phyloP scores from a whole-genome alignment of 768 basidiomycete species.

The Rickenella mellea region DNA sequence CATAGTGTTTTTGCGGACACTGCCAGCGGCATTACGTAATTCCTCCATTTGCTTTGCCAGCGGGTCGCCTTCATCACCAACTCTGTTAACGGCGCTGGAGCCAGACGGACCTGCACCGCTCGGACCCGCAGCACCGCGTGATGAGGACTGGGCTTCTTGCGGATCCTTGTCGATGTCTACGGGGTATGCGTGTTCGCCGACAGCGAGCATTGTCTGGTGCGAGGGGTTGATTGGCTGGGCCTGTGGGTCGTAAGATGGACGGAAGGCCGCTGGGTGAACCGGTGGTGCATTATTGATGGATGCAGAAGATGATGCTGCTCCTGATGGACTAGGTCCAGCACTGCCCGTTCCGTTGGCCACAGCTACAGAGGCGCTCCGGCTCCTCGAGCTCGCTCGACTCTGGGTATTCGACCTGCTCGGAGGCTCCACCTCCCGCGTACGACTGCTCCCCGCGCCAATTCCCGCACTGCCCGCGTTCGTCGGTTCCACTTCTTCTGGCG shows the following conservation, averaged over 20 bases:
- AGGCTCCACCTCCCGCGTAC: too few relatives aligned
- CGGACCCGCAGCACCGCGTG: slow-evolving; percentile 30
- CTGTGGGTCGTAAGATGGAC: slow-evolving; percentile 34
- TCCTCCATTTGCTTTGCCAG: slow-evolving; percentile 59
- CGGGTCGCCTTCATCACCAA: slow-evolving; percentile 43
- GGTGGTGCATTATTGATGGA: slow-evolving; percentile 15
- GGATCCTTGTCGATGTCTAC: slow-evolving; percentile 61
- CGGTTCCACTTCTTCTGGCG: slow-evolving; percentile 37
- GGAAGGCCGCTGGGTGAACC: slow-evolving; percentile 13
- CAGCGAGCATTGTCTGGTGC: slow-evolving; percentile 58
- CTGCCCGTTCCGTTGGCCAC: neutral
- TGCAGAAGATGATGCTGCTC: slow-evolving; percentile 15
- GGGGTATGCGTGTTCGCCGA: slow-evolving; percentile 57
- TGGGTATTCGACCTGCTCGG: neutral
- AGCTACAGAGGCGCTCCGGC: slow-evolving; percentile 6
- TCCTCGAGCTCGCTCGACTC: slow-evolving; percentile 9
- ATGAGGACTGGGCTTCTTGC: slow-evolving; percentile 29
- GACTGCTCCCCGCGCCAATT: slow-evolving; percentile 56
- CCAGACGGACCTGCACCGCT: slow-evolving; percentile 23
- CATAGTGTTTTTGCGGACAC: slow-evolving; percentile 37
- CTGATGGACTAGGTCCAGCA: slow-evolving; percentile 13
- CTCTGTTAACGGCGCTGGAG: slow-evolving; percentile 20
- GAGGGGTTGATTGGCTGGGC: slow-evolving; percentile 57
- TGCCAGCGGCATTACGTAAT: slow-evolving; percentile 30
- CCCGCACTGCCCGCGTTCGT: slow-evolving; percentile 50